Evolutionary conservation across 805 yeast species (phyloP).

Genomic region (Pichia scutulata): DNA sequence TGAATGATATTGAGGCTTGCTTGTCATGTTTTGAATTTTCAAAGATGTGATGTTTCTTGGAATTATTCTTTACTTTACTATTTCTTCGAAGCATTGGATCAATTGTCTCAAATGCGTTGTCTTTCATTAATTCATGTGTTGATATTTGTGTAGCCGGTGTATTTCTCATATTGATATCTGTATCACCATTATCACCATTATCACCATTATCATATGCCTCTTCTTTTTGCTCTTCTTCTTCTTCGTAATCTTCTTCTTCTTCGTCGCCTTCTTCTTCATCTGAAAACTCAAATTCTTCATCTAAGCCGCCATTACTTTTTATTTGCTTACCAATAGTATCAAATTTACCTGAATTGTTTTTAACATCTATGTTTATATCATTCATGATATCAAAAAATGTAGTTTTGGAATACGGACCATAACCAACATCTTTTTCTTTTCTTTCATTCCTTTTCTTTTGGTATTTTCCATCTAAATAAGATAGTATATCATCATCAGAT

Average conservation of each 20-base stretch:
- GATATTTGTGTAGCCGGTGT: neutral
- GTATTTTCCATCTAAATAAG: conserved; percentile 21
- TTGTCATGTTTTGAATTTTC: neutral
- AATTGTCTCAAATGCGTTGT: neutral
- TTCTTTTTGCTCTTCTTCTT: no score
- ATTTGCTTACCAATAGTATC: neutral
- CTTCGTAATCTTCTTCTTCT: conserved; percentile 17
- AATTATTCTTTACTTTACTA: neutral
- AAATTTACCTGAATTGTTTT: neutral
- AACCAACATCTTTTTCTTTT: conserved; percentile 22
- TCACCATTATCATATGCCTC: conserved; percentile 6
- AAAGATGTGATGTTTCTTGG: neutral
- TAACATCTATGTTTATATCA: conserved; percentile 12
- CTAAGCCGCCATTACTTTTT: conserved; percentile 1
- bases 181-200: neutral
- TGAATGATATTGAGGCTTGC: neutral
- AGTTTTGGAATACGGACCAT: conserved; percentile 23
- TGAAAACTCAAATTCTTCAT: conserved; percentile 11
- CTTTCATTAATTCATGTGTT: neutral
- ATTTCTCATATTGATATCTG: neutral
- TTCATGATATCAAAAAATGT: conserved; percentile 19
- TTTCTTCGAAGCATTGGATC: neutral
- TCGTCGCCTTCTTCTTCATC: conserved; percentile 16
- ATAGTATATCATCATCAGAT: conserved; percentile 23
- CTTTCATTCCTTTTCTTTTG: conserved; percentile 17